Evolutionary conservation across 768 basidiomycete species (phyloP), one percentile per base, ranked within the genome.

Genomic region (Tylopilus vinaceipallidus): DNA sequence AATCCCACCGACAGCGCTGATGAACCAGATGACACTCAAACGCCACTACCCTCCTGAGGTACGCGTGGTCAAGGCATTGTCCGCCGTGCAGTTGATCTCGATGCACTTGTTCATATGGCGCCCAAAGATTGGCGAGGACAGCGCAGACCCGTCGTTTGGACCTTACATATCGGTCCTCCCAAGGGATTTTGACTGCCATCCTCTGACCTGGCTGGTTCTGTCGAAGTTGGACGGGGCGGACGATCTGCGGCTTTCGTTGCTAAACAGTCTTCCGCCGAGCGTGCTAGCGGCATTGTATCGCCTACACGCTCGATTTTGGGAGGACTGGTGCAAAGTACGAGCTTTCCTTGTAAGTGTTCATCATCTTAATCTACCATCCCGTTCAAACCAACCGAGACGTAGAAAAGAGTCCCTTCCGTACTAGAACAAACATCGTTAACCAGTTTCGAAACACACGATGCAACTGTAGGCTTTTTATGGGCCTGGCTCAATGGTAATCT

Each of bases 151-250:
- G 56, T 65, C 64, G 13, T 86, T 84, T 65, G 81, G 85, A 23
- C 85, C 90, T 2, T 97, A 92, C 63, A 83, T 97, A 39, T 83
- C 85, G 0, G 76, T 83, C 1, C 70, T 98, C 23, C 95, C 95
- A 3, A 64, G 64, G 47, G 68, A 82, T 24, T 95, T 98, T 65
- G 75, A 75, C 35, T 73, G 73, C 22, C 93, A 97, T 70, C 95
- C 95, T 6, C 72, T 97, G n/a, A 79, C 84, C 17, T 93, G 90
- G 91, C 50, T 78, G 5, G 73, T 79, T 40, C 52, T 57, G 13
- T 60, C 66, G 46, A 60, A 59, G 50, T 47, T 52, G 37, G 24
- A 45, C 34, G 45, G 40, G 42, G 47, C 47, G 32, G 50, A 42
- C 11, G 45, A 32, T 38, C 45, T 53, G 46, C 67, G 65, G 5